Evolutionary conservation across 1,284 basidiomycete genomes (phyloP), one percentile per base, ranked within the genome.

Genomic region (Boletus albobrunnescens): DNA sequence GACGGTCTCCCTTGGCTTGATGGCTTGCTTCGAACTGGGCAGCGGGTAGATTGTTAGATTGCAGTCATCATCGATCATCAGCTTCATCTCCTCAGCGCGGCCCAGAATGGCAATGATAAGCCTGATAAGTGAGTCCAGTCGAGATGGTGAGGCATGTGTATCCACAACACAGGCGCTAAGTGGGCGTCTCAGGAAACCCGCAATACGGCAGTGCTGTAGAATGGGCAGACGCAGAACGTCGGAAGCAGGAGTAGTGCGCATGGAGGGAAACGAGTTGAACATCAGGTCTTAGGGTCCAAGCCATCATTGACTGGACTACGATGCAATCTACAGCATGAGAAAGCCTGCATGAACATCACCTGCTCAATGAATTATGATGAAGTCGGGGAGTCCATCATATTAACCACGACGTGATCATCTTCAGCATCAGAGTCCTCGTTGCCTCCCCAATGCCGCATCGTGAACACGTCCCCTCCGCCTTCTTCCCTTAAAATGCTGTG

Each of bases 61-160:
- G 22, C 22, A 17, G 9, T 23, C 14, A 23, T 32, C 26, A 14
- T 28, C 31, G 23, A 45, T 37, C 36, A 17, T 17, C 28, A 14
- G 24, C 16, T 16, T 19, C 20, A 33, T 35, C 56, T 76, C 79
- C 60, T 82, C 78, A 28, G 78, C 79, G 32, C 80, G 28, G 27
- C 32, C 80, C 11, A 82, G 69, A 27, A 84, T 69, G 10, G 76
- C 77, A 44, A 81, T n/a, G n/a, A n/a, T n/a, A n/a, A n/a, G n/a
- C n/a, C 35, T 26, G 27, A 38, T 12, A 36, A 23, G 23, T 7
- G 32, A 16, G 38, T 23, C 35, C 33, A 43, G 48, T 51, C 46
- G 27, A 35, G 52, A 44, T 49, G 49, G 16, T 14, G 17, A 22
- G n/a, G 33, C 53, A 57, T 49, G 49, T 50, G 58, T 37, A 40